Base-by-base conservation (phyloP, 306 rosid genomes). In the Medicago lupulina region DNA sequence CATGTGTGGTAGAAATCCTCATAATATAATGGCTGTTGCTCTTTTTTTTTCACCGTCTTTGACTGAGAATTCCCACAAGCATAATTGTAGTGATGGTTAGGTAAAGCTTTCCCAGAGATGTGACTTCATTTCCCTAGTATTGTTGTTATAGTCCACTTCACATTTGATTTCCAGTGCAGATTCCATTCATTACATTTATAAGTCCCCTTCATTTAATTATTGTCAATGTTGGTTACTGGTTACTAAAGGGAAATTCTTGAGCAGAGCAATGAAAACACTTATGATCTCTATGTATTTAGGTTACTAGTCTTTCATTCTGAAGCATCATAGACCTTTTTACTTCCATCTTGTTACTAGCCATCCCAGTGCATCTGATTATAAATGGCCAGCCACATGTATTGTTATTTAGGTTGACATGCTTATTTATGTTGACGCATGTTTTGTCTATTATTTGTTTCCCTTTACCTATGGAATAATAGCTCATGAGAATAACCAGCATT, bases 401-500 rank as follows among this genome's bases (percentile, higher is more conserved):
- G 39, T 41, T 21, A 9, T 61, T 71, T 59, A 63, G 28, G 44
- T 43, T 68, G 36, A 53, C 77, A 28, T 17, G 34, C 59, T 54
- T 75, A 38, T 59, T 67, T 19, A 36, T 19, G 49, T 49, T 39
- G 28, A n/a, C 58, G 38, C 7, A 6, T 78, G 79, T 18, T 58
- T 53, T 70, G 17, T 67, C 44, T 49, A 76, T 28, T 46, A 73
- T 62, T 31, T 74, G 76, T 77, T 83, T 73, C 40, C 89, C 89
- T 90, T 94, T 16, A 90, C 86, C 74, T 50, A 61, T 71, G 53
- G 60, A 19, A 55, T 79, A 21, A 59, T 82, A 95, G 97, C 87
- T 88, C 40, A 76, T 83, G 83, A 87, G 87, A 86, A 90, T 92
- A 54, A 84, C 84, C 81, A 39, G 82, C 80, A 87, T 95, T 79